Evolutionary conservation across 2,329 filamentous ascomycete species (phyloP), one percentile per base, ranked within the genome.

Genomic region (Cephalotrichum gorgonifer): DNA sequence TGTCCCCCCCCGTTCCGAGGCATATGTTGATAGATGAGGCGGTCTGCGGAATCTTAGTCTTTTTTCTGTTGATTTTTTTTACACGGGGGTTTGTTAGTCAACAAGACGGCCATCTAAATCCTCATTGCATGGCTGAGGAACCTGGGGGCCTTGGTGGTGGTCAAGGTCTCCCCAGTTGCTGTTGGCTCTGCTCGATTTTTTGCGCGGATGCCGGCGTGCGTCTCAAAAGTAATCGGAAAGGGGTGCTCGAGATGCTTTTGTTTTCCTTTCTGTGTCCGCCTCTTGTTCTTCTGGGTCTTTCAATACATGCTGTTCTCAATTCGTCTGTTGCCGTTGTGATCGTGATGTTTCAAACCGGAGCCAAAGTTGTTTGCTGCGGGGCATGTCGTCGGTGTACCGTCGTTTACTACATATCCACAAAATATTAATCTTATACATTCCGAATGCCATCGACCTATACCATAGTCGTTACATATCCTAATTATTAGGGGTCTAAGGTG

Each of bases 141-240:
- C 35, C 33, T 33, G n/a, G n/a, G n/a, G n/a, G n/a, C n/a, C n/a
- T n/a, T n/a, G n/a, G n/a, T n/a, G n/a, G n/a, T 33, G 30, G 12
- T 33, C 30, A 15, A 33, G n/a, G 30, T 14, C 12, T 33, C 4
- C 35, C 35, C 35, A 7, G 17, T n/a, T n/a, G 30, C 30, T 43
- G 39, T 43, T 31, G 39, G 47, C 47, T 43, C 42, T 28, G 11
- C 44, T 47, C 38, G 31, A 39, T 30, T 39, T 47, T 41, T 39
- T 15, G 17, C 35, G 35, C 20, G 35, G 35, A 39, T 39, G 33
- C 46, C 39, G 33, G 35, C 15, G 28, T 48, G 47, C 47, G 47
- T 48, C 47, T 48, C 47, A 48, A 48, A 48, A 48, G 38, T 48
- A 48, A 48, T 43, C 47, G 47, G 47, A 48, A 43, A 48, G 39